Conservation (phyloP, 176 grass and related monocot species). For the Oryza glumipatula region DNA sequence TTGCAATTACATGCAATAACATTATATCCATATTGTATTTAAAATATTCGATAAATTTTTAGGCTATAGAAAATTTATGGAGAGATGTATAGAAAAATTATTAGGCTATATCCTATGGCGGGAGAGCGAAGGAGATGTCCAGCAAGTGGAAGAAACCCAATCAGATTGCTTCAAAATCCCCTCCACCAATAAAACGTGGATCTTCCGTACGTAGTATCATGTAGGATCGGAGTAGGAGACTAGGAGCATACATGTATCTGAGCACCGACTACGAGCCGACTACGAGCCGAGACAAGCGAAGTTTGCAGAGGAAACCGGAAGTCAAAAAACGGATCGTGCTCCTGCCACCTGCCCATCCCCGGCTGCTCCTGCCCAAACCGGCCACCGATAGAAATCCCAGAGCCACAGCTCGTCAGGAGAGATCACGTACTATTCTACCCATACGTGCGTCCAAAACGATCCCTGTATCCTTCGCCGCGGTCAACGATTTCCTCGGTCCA, state of each 20-base stretch:
- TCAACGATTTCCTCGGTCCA: slow-evolving; percentile 43
- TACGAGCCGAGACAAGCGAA: neutral
- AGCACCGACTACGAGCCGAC: neutral
- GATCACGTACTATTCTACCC: neutral
- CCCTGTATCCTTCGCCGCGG: neutral
- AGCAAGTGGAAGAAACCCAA: neutral
- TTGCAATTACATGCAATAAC: too few species aligned
- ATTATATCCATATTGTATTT: too few species aligned
- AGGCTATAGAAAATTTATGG: too few species aligned
- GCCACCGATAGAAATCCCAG: neutral
- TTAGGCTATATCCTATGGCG: too few species aligned
- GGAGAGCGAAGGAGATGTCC: neutral
- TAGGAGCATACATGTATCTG: neutral
- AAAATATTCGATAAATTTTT: too few species aligned
- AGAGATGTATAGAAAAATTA: too few species aligned
- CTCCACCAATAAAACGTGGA: neutral
- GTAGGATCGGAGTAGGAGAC: neutral
- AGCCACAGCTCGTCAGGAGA: neutral
- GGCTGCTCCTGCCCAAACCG: slow-evolving; percentile 10
- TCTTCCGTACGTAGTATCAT: neutral
- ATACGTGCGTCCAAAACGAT: neutral
- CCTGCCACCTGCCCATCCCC: slow-evolving; percentile 18
- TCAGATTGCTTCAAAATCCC: neutral
- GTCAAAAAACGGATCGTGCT: slow-evolving; percentile 32
- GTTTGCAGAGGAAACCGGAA: slow-evolving; percentile 27